These are phyloP conservation scores for Paraconiothyrium sp. DNA, from an alignment of 2,329 filamentous ascomycete species.

Conservation along the genomic window DNA sequence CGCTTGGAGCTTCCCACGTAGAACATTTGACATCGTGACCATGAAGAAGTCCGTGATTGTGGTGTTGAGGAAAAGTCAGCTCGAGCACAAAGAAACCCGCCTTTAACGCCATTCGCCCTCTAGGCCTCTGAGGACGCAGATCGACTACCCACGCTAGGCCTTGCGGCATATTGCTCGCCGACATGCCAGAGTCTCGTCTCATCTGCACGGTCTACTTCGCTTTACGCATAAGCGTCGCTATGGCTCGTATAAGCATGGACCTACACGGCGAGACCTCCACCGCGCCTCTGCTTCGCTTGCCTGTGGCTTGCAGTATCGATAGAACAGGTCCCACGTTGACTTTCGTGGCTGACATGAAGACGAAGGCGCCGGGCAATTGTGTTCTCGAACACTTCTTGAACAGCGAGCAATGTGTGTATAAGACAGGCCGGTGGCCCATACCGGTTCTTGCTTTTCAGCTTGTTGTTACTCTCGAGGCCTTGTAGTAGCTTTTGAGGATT, in stretches of 20 bases:
- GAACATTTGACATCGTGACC: no score
- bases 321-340: not conserved
- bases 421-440: not conserved
- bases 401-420: not conserved
- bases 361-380: not conserved
- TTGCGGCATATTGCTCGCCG: not conserved
- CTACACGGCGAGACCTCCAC: constrained; percentile 2
- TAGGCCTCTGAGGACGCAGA: not conserved
- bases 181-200: not conserved
- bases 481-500: not conserved
- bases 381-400: not conserved
- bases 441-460: not conserved
- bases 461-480: not conserved
- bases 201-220: not conserved
- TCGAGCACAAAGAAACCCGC: not conserved
- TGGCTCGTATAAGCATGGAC: not conserved
- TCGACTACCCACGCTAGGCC: not conserved
- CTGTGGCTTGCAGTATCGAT: constrained; percentile 1
- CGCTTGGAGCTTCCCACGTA: no score
- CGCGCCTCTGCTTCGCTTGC: not conserved
- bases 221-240: not conserved
- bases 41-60: not conserved
- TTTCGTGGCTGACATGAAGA: constrained; percentile 1
- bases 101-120: not conserved
- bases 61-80: not conserved